Percentiles rank a stretch among this genome's conserved stretches.
phyloP scores from a whole-genome alignment of 495 filamentous ascomycete species.

The Penicillium salamii region DNA sequence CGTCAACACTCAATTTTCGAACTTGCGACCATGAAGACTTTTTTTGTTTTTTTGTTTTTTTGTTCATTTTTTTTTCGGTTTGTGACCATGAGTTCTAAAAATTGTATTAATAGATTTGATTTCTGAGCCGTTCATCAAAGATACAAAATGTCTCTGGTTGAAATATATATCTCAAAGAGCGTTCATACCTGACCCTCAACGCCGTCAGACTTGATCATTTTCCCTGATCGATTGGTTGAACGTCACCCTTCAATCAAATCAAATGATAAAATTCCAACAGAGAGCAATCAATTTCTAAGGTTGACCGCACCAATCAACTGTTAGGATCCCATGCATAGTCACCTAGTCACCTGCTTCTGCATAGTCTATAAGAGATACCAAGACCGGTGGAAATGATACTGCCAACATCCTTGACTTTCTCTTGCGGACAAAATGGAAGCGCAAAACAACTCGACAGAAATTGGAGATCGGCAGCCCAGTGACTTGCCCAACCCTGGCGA shows the following conservation, averaged over 20 bases:
- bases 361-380: conserved; percentile 1
- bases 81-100: background rate
- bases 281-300: background rate
- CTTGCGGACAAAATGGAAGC: background rate
- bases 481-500: background rate
- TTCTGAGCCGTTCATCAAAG: conserved; percentile 1
- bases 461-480: background rate
- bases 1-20: conserved; percentile 4
- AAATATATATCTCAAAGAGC: background rate
- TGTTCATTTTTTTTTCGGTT: too few species aligned
- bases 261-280: background rate
- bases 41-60: background rate
- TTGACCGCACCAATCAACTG: background rate
- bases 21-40: background rate
- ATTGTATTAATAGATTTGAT: background rate
- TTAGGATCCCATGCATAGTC: background rate
- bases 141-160: conserved; percentile 1
- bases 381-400: background rate
- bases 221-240: background rate
- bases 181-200: conserved; percentile 4
- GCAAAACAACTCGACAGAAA: background rate
- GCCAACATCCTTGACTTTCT: background rate
- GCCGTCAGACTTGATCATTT: conserved; percentile 1
- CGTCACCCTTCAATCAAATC: background rate
- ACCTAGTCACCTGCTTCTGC: background rate